Percentiles rank a stretch among this genome's conserved stretches.
Conservation (phyloP, 176 grass and related monocot species). For the Coix lacrymajobi region DNA sequence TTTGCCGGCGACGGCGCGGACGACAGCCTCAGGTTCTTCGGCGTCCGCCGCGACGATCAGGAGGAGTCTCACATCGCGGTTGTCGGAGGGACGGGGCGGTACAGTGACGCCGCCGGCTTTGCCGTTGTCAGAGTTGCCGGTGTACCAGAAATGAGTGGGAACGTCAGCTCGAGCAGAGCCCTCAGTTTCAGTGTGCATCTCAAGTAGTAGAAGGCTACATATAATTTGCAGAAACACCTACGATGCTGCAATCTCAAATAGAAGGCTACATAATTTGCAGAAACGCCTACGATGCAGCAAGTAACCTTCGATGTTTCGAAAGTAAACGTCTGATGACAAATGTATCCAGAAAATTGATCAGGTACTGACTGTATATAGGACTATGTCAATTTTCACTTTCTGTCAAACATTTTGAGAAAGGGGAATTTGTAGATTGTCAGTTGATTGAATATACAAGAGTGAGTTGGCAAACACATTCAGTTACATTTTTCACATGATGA, state of each 20-base stretch:
- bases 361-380: neutral
- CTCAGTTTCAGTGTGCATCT: slow-evolving; percentile 58
- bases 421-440: neutral
- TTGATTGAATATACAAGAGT: neutral
- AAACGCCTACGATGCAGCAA: neutral
- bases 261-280: neutral
- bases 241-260: neutral
- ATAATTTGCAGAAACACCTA: neutral
- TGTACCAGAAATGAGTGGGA: neutral
- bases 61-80: slow-evolving; percentile 64
- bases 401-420: neutral
- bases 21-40: slow-evolving; percentile 75
- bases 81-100: slow-evolving; percentile 64
- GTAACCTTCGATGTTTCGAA: neutral
- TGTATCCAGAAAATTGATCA: neutral
- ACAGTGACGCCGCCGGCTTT: slow-evolving; percentile 38
- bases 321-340: neutral
- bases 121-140: slow-evolving; percentile 24
- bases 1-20: slow-evolving; percentile 24
- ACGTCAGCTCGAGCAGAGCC: slow-evolving; percentile 1
- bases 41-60: slow-evolving; percentile 16
- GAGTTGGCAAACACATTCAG: neutral
- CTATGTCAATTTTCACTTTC: neutral
- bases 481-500: slow-evolving; percentile 25
- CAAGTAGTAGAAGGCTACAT: slow-evolving; percentile 16